Percentiles rank a stretch among this genome's conserved stretches.
phyloP scores from a whole-genome alignment of 495 filamentous ascomycete species.

The Aspergillus hancockii region DNA sequence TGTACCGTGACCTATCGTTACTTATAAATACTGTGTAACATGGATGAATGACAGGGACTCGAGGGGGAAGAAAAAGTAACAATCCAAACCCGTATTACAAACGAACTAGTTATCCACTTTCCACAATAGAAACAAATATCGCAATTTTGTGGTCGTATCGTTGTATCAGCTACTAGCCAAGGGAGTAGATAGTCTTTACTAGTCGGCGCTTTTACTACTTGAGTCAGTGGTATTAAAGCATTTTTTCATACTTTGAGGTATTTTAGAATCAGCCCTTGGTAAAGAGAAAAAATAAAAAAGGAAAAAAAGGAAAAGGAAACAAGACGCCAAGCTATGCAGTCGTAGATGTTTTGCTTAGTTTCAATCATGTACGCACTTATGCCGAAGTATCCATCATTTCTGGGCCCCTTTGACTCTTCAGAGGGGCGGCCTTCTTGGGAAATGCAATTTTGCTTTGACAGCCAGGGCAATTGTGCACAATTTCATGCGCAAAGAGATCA shows the following conservation, averaged over 20 bases:
- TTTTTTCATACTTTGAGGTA: not conserved
- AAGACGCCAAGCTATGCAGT: not conserved
- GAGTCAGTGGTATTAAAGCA: constrained; percentile 1
- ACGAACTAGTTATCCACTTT: too few relatives aligned
- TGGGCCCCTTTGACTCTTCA: constrained; percentile 8
- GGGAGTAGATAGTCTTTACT: too few relatives aligned
- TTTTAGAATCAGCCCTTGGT: not conserved
- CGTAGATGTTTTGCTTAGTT: not conserved
- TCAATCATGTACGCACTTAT: constrained; percentile 9
- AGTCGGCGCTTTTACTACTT: too few relatives aligned
- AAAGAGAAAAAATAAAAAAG: not conserved
- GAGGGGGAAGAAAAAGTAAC: too few relatives aligned
- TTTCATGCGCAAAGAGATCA: constrained; percentile 90
- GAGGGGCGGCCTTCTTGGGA: constrained; percentile 8
- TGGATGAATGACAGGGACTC: too few relatives aligned
- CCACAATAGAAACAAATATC: not conserved
- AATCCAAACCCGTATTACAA: too few relatives aligned
- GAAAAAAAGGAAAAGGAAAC: not conserved
- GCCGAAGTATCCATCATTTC: constrained; percentile 39
- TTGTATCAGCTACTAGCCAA: too few relatives aligned
- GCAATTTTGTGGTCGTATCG: not conserved
- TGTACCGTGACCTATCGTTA: too few relatives aligned
- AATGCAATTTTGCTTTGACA: constrained; percentile 65
- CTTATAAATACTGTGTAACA: too few relatives aligned
- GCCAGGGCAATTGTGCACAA: constrained; percentile 92